phyloP scores from a whole-genome alignment of 192 early-diverging fungal genomes.

The Pilobolus umbonatus region DNA sequence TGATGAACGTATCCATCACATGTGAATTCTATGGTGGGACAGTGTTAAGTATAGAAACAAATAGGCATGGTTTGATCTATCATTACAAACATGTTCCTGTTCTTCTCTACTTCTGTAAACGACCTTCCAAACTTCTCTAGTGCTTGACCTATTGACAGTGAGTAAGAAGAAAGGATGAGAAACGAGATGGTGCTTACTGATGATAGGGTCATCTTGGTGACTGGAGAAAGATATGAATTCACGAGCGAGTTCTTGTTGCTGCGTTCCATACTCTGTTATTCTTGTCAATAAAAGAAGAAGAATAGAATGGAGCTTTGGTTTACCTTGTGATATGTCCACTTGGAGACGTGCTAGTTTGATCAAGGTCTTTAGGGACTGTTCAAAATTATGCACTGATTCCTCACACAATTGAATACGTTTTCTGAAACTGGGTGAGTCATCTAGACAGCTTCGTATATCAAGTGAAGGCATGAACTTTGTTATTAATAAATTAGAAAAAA shows the following conservation, averaged over 20 bases:
- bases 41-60: background rate
- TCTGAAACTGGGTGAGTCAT: conserved; percentile 54
- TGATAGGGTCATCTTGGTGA: conserved; percentile 46
- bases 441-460: conserved; percentile 50
- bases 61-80: background rate
- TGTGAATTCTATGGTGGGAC: conserved; percentile 48
- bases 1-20: conserved; percentile 64
- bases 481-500: background rate
- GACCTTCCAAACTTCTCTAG: conserved; percentile 50
- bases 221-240: conserved; percentile 49
- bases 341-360: conserved; percentile 48
- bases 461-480: conserved; percentile 39
- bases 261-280: no score
- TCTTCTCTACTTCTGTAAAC: conserved; percentile 51
- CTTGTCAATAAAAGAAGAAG: conserved; percentile 42
- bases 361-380: conserved; percentile 46
- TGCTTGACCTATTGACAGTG: conserved; percentile 41
- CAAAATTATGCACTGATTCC: conserved; percentile 47
- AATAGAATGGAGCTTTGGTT: background rate
- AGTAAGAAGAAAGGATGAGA: background rate
- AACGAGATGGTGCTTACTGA: conserved; percentile 23
- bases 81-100: conserved; percentile 47
- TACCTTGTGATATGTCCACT: conserved; percentile 52
- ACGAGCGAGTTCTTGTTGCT: conserved; percentile 47
- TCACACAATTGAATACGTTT: conserved; percentile 47